Percentiles rank a stretch among this genome's conserved stretches.
phyloP scores from a whole-genome alignment of 345 rosid genomes.

The Mercurialis annua region DNA sequence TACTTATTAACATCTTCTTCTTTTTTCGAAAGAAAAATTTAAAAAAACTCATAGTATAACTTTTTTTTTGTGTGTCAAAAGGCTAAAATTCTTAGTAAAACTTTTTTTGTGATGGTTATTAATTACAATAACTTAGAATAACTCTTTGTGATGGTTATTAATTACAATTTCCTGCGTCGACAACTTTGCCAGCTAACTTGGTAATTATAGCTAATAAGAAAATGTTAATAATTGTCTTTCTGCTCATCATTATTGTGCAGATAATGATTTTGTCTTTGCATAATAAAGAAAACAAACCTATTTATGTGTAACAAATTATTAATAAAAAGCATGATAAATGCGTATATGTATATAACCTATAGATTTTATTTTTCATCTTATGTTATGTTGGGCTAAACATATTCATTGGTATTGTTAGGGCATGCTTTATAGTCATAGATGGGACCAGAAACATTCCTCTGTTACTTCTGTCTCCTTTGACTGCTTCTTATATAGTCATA shows the following conservation, averaged over 20 bases:
- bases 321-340: conserved; percentile 5
- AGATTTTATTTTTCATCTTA: not conserved
- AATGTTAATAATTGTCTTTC: conserved; percentile 15
- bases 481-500: not conserved
- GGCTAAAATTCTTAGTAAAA: too few relatives aligned
- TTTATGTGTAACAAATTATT: conserved; percentile 2
- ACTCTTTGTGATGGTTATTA: too few relatives aligned
- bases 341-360: not conserved
- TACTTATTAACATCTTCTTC: too few relatives aligned
- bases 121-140: too few relatives aligned
- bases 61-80: too few relatives aligned
- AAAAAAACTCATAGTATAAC: too few relatives aligned
- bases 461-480: conserved; percentile 44
- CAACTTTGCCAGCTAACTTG: too few relatives aligned
- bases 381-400: conserved; percentile 29
- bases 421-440: conserved; percentile 22
- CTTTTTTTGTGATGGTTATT: too few relatives aligned
- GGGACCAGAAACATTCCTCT: conserved; percentile 47
- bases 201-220: too few relatives aligned
- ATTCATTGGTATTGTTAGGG: conserved; percentile 31
- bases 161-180: too few relatives aligned
- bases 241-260: conserved; percentile 37
- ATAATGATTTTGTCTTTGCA: conserved; percentile 48
- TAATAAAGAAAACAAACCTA: conserved; percentile 12
- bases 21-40: too few relatives aligned